These are phyloP conservation scores for Cystobasidium ongulense DNA, from an alignment of 768 basidiomycete species.

Conservation along the genomic window DNA sequence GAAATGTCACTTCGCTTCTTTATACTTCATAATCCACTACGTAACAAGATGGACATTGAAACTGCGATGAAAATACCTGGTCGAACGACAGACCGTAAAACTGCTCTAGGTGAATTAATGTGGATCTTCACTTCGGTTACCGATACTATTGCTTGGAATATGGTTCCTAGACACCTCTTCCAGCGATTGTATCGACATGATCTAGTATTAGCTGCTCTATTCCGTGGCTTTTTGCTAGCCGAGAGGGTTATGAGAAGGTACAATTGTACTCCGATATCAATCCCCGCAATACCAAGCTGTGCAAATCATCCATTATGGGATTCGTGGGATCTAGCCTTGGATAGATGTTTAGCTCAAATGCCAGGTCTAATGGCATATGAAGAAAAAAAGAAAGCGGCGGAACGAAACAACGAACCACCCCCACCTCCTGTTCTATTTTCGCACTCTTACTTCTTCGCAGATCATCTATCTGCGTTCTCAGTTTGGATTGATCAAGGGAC, in stretches of 20 bases:
- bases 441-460: slow-evolving; percentile 85
- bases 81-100: slow-evolving; percentile 89
- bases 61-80: slow-evolving; percentile 93
- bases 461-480: slow-evolving; percentile 93
- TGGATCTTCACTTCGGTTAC: slow-evolving; percentile 99
- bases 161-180: slow-evolving; percentile 86
- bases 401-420: slow-evolving; percentile 31
- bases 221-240: slow-evolving; percentile 92
- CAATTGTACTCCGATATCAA: slow-evolving; percentile 89
- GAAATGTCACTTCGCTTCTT: slow-evolving; percentile 87
- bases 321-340: slow-evolving; percentile 95
- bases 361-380: slow-evolving; percentile 59
- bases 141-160: slow-evolving; percentile 98
- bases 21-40: slow-evolving; percentile 82
- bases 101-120: slow-evolving; percentile 94
- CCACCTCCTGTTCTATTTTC: slow-evolving; percentile 57
- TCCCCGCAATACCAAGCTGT: slow-evolving; percentile 84
- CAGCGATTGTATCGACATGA: slow-evolving; percentile 90
- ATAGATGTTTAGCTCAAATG: slow-evolving; percentile 86
- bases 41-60: slow-evolving; percentile 69
- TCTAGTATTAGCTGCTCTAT: slow-evolving; percentile 86
- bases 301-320: slow-evolving; percentile 95
- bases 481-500: slow-evolving; percentile 96
- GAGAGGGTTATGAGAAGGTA: slow-evolving; percentile 98
- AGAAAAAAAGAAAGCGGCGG: slow-evolving; percentile 41